Conservation (phyloP, 1,284 basidiomycete genomes). For the Phellopilus nigrolimitatus region DNA sequence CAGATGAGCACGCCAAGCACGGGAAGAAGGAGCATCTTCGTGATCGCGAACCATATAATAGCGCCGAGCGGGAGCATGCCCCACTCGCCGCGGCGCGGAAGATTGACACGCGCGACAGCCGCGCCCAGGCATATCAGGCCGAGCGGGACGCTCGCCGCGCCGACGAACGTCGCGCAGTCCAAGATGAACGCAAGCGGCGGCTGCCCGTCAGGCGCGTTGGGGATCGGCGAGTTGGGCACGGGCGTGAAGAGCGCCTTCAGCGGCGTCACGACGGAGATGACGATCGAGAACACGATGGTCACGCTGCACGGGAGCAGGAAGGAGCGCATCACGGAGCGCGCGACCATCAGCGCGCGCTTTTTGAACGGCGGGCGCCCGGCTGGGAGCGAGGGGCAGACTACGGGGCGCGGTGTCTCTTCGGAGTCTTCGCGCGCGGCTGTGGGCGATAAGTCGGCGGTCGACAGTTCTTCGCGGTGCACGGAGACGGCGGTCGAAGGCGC, state of each 20-base stretch:
- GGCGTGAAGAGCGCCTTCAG: conserved; percentile 70
- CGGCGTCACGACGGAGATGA: conserved; percentile 59
- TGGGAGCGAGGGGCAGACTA: too few relatives aligned
- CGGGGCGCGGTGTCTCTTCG: too few relatives aligned
- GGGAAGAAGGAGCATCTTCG: conserved; percentile 65
- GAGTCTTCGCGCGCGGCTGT: too few relatives aligned
- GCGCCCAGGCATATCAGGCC: conserved; percentile 72
- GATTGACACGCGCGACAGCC: conserved; percentile 61
- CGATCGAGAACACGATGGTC: conserved; percentile 59
- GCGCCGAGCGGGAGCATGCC: conserved; percentile 59
- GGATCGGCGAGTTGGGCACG: conserved; percentile 47
- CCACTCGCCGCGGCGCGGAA: conserved; percentile 46
- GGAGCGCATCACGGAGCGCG: not conserved
- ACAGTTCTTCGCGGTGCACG: not conserved
- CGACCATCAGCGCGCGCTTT: not conserved
- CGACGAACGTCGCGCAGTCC: conserved; percentile 61
- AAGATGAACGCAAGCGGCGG: conserved; percentile 68
- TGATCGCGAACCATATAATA: conserved; percentile 54
- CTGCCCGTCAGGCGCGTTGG: conserved; percentile 66
- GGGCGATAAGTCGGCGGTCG: too few relatives aligned
- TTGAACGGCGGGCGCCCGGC: not conserved
- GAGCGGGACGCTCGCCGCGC: conserved; percentile 67
- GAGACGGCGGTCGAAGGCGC: conserved; percentile 25
- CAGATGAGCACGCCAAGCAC: conserved; percentile 67
- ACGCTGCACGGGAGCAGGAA: conserved; percentile 46